Evolutionary conservation across 257 asterid genomes (phyloP).

Genomic region (Plantago major): DNA sequence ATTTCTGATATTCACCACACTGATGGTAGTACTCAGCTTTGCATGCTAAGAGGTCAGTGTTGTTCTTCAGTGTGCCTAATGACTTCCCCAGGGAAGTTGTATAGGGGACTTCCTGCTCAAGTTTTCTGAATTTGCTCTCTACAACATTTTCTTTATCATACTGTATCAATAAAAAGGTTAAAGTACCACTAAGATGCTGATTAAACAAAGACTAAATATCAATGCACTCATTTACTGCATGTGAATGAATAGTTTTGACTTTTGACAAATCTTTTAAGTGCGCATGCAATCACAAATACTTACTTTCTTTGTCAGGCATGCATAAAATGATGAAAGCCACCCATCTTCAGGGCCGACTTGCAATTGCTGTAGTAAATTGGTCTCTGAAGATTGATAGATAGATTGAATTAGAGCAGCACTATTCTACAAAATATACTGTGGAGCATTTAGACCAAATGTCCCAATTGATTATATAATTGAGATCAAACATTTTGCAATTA

Average conservation of each 20-base stretch:
- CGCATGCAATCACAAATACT: conserved; percentile 17
- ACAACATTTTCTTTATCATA: conserved; percentile 78
- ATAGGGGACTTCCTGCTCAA: conserved; percentile 64
- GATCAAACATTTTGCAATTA: conserved; percentile 4
- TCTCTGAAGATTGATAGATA: conserved; percentile 49
- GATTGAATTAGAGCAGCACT: conserved; percentile 17
- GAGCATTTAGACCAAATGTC: conserved; percentile 12
- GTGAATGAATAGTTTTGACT: neutral
- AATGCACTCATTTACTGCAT: neutral
- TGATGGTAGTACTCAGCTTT: conserved; percentile 98
- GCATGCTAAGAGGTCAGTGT: conserved; percentile 97
- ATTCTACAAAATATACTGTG: conserved; percentile 6
- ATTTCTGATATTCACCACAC: conserved; percentile 91
- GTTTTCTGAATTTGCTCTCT: conserved; percentile 79
- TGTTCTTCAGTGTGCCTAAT: conserved; percentile 62
- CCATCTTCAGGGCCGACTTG: conserved; percentile 84
- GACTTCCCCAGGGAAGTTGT: conserved; percentile 52
- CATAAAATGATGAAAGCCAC: conserved; percentile 94
- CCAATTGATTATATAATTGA: conserved; percentile 15
- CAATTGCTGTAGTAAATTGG: conserved; percentile 58
- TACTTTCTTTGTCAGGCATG: conserved; percentile 93
- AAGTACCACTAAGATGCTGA: conserved; percentile 16
- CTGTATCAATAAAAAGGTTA: conserved; percentile 39
- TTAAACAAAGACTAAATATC: conserved; percentile 2
- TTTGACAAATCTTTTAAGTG: conserved; percentile 14